phyloP scores from a whole-genome alignment of 2,329 filamentous ascomycete species.

The Cytospora paraplurivora region DNA sequence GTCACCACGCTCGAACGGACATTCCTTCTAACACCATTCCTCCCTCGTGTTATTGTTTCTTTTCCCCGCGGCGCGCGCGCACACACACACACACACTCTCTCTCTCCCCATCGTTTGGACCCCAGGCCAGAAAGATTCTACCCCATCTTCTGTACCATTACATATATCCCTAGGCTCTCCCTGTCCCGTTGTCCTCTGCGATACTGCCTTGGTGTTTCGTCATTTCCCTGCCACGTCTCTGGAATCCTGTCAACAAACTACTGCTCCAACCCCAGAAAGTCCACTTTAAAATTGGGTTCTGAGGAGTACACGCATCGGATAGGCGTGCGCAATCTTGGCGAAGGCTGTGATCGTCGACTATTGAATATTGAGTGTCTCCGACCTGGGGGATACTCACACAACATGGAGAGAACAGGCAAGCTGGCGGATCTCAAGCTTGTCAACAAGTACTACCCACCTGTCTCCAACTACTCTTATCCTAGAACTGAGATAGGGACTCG shows the following conservation, averaged over 20 bases:
- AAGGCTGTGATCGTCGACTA: background rate
- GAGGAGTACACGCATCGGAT: background rate
- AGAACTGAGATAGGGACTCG: slow-evolving; percentile 9
- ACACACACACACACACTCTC: background rate
- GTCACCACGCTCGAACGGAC: slow-evolving; percentile 16
- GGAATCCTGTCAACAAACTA: background rate
- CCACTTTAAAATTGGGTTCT: background rate
- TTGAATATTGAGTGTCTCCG: background rate
- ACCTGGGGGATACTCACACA: background rate
- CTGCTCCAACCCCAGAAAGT: background rate
- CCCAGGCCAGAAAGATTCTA: background rate
- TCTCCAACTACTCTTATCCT: slow-evolving; percentile 28
- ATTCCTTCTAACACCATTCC: slow-evolving; percentile 28
- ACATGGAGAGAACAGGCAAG: slow-evolving; percentile 25
- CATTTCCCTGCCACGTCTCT: slow-evolving; percentile 5
- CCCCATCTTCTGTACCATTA: background rate
- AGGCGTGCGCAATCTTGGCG: slow-evolving; percentile 1
- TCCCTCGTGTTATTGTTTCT: slow-evolving; percentile 28
- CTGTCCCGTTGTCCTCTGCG: slow-evolving; percentile 4
- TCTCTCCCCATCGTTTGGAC: background rate
- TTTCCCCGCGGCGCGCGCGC: slow-evolving; percentile 1
- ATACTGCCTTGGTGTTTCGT: background rate
- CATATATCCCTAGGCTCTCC: slow-evolving; percentile 21
- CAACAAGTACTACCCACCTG: slow-evolving; percentile 27
- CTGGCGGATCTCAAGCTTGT: slow-evolving; percentile 28